Evolutionary conservation across 1,139 yeast species (phyloP).

Genomic region (Pichia sp.): DNA sequence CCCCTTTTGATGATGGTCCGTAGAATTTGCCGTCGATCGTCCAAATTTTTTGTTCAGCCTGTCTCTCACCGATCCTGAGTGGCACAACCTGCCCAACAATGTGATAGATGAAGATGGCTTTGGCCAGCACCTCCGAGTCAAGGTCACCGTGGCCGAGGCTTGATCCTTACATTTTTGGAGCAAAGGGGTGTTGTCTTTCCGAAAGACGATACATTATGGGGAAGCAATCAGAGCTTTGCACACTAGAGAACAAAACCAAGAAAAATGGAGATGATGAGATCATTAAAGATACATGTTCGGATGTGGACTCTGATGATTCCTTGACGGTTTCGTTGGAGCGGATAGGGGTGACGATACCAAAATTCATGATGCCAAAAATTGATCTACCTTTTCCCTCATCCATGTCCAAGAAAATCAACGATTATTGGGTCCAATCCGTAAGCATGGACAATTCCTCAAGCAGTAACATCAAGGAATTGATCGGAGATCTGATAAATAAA

Average conservation of each 20-base stretch:
- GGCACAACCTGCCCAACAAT: not conserved
- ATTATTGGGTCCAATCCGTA: slow-evolving; percentile 14
- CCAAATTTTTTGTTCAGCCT: not conserved
- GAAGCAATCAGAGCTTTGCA: not conserved
- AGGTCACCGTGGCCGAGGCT: not conserved
- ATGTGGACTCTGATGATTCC: slow-evolving; percentile 16
- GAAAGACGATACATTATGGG: not conserved
- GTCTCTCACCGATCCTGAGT: not conserved
- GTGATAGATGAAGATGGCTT: not conserved
- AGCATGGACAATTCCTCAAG: slow-evolving; percentile 16
- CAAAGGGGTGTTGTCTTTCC: not conserved
- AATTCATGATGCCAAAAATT: slow-evolving; percentile 16
- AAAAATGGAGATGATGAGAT: not conserved
- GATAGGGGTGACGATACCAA: slow-evolving; percentile 35
- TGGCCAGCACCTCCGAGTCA: not conserved
- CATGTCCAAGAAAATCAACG: slow-evolving; percentile 11
- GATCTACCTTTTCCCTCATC: slow-evolving; percentile 9
- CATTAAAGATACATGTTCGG: not conserved
- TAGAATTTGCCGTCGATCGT: not conserved
- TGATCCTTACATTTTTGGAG: no score
- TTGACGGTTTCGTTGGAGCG: slow-evolving; percentile 44
- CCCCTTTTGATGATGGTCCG: not conserved
- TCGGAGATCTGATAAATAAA: slow-evolving; percentile 14
- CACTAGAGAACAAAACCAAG: not conserved
- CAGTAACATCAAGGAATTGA: slow-evolving; percentile 11